Evolutionary conservation across 2,329 filamentous ascomycete species (phyloP).

Genomic region (Colletotrichum sp.): DNA sequence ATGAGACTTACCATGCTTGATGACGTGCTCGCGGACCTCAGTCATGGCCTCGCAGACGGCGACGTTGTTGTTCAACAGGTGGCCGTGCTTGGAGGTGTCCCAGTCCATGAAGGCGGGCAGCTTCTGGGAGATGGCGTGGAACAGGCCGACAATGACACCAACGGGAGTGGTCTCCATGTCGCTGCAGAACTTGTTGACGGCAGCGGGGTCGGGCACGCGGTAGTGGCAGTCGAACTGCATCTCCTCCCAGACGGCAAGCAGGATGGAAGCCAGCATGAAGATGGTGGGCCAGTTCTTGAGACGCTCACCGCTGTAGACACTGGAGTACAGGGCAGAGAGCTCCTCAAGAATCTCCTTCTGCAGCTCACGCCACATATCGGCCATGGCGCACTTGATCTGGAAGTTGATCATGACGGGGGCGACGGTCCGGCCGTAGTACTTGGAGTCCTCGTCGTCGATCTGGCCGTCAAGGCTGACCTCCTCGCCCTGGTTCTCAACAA

Average conservation of each 20-base stretch:
- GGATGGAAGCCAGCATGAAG: constrained; percentile 93
- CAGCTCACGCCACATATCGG: constrained; percentile 97
- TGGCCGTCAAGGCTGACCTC: constrained; percentile 80
- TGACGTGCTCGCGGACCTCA: constrained; percentile 89
- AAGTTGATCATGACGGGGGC: constrained; percentile 99
- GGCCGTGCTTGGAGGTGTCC: constrained; percentile 90
- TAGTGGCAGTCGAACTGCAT: constrained; percentile 99
- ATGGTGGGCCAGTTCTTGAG: constrained; percentile 99
- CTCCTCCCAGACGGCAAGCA: constrained; percentile 95
- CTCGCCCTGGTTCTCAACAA: constrained; percentile 87
- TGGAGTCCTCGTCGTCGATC: constrained; percentile 85
- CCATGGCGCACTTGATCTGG: constrained; percentile 96
- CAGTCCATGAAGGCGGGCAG: constrained; percentile 91
- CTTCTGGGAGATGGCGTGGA: constrained; percentile 98
- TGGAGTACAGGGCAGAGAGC: constrained; percentile 91
- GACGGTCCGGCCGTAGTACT: constrained; percentile 87
- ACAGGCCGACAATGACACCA: constrained; percentile 93
- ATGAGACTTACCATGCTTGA: constrained; percentile 81
- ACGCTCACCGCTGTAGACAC: constrained; percentile 95
- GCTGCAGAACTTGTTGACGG: constrained; percentile 91
- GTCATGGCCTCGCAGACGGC: constrained; percentile 96
- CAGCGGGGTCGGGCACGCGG: constrained; percentile 81
- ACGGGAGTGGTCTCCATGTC: constrained; percentile 98
- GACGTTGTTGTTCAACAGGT: constrained; percentile 86
- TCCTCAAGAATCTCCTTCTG: constrained; percentile 97